Evolutionary conservation across 2,329 filamentous ascomycete species (phyloP).

Genomic region (Gaeumannomyces tritici): DNA sequence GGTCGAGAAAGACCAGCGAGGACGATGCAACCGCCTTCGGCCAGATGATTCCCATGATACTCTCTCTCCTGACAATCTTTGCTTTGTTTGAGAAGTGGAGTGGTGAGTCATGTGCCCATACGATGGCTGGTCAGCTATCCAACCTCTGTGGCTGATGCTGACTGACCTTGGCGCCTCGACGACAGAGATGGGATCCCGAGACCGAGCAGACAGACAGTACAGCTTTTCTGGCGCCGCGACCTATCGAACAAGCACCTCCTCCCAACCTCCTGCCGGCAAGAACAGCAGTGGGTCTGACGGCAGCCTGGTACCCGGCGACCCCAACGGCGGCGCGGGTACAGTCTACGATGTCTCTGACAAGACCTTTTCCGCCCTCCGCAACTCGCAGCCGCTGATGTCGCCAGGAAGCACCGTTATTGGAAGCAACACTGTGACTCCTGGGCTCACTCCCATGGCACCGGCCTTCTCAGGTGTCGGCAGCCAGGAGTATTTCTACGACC

Average conservation of each 20-base stretch:
- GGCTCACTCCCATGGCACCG: neutral
- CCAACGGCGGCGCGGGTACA: too few species aligned
- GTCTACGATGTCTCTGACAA: neutral
- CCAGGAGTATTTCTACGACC: neutral
- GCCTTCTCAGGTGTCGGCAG: neutral
- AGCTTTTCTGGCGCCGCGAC: neutral
- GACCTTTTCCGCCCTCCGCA: neutral
- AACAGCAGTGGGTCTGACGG: too few species aligned
- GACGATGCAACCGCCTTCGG: slow-evolving; percentile 22
- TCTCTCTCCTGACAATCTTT: slow-evolving; percentile 20
- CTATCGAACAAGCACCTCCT: neutral
- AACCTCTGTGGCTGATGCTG: too few species aligned
- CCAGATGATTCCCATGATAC: slow-evolving; percentile 23
- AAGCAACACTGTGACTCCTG: neutral
- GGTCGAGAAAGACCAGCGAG: slow-evolving; percentile 16
- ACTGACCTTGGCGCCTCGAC: too few species aligned
- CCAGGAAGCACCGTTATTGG: neutral
- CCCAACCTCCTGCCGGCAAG: neutral
- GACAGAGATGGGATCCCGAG: neutral
- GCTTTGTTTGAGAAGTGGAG: slow-evolving; percentile 19
- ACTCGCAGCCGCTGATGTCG: neutral
- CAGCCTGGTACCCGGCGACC: too few species aligned
- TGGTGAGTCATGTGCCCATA: slow-evolving; percentile 9
- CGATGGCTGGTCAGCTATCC: too few species aligned
- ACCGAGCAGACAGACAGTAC: neutral